Base-by-base conservation (phyloP, 768 basidiomycete species). In the Boletus tomentosulus region DNA sequence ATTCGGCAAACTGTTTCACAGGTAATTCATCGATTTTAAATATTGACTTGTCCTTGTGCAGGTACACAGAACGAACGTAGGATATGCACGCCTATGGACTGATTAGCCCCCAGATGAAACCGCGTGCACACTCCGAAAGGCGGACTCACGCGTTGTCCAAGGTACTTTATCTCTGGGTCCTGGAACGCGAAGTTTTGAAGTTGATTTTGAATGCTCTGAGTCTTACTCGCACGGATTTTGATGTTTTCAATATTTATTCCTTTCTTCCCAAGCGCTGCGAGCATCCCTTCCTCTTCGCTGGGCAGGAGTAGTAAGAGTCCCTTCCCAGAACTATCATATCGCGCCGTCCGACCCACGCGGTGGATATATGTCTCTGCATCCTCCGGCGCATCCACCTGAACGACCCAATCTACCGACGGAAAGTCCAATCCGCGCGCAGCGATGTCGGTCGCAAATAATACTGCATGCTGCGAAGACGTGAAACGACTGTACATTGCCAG, bases 331-430 rank as follows among this genome's bases (percentile, higher is more conserved):
- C 87, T 87, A 66, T 95, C 87, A 64, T 98, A 98, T 46, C 96
- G 77, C 43, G 96, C 96, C 15, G 96, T 99, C 44, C 96, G 80
- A 0, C 96, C 96, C 2, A 99, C 95, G 30, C 96, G 85, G 68
- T 99, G 96, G 38, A 99, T 92, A 68, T 99, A 98, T 11, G 94
- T 99, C 46, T 97, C 94, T 6, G 88, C 92, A 64, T 99, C 96
- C 72, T 99, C 96, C 0, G 96, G 96, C 3, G 91, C 92, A 69
- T 99, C 96, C 12, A 94, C 74, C 67, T 99, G 96, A 28, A 99
- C 66, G 2, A 99, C 96, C 96, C 96, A 98, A 69, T 97, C 92
- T 22, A 99, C 86, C 0, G 89, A 81, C 4, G 97, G 96, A 72
- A 99, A 99, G 72, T 99, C 96, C 53, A 98, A 76, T 1, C 96